Base-by-base conservation (phyloP, 2,329 filamentous ascomycete species). In the Ceratocystis colombiana region DNA sequence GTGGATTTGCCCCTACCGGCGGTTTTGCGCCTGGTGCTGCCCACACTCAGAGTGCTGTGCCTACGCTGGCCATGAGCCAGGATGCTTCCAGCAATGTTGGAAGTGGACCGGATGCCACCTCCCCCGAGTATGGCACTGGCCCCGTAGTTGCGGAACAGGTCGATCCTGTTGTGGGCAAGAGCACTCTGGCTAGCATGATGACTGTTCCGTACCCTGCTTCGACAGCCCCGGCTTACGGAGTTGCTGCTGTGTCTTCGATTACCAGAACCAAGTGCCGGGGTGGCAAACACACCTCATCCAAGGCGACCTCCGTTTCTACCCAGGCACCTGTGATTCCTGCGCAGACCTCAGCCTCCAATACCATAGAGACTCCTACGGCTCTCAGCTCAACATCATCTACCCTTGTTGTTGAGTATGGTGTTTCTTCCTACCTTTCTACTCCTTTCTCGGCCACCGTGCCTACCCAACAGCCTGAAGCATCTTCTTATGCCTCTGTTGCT, bases 311-410 rank as follows among this genome's bases (percentile, higher is more conserved):
- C 3, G 25, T 28, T 57, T 8, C 53, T 8, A 33, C 53, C 22
- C 22, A 12, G 25, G 22, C 53, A 15, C 53, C 53, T 28, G 22
- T 15, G 3, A 7, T 28, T 5, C 22, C 50, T 12, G 50, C 4
- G 50, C 7, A 22, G 4, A 12, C 37, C 22, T 28, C 10, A 7
- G 4, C 37, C 28, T 20, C 61, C 8, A 62, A 12, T 7, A 44
- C 20, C 20, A 6, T 20, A 6, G 41, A 25, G 25, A 48, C 62
- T 61, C 62, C 65, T 41, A 48, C 48, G 20, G 57, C 62, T 6
- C 44, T 22, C 7, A 48, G 62, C 28, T 50, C 57, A 25, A 61
- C 65, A 28, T 63, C 61, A 15, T 30, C 25, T 15, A 59, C 62
- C 20, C 25, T 12, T n/a, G 30, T 57, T 37, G 37, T 15, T 2